A percentile compares a stretch with the other conserved stretches of the same genome.
Conservation (phyloP, 768 basidiomycete genomes). For the Chlorophyllum brunneum region DNA sequence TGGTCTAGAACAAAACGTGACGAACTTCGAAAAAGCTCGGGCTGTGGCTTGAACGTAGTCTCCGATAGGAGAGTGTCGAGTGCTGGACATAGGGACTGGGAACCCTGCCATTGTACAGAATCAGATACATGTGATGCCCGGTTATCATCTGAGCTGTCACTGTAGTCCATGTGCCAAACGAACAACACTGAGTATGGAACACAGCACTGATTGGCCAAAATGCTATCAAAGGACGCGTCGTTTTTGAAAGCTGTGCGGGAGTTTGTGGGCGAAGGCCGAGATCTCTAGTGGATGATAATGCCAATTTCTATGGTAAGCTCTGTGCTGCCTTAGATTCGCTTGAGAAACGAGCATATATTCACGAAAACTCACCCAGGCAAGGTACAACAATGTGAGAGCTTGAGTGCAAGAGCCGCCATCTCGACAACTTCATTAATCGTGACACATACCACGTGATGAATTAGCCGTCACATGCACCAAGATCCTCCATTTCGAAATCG, state of each 20-base stretch:
- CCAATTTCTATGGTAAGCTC: not conserved
- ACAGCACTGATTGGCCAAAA: not conserved
- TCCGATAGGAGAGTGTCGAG: slow-evolving; percentile 19
- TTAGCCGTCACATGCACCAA: no score
- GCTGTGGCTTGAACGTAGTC: slow-evolving; percentile 3
- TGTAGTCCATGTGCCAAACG: not conserved
- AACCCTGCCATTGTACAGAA: slow-evolving; percentile 21
- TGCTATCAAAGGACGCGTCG: not conserved
- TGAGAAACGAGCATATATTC: not conserved
- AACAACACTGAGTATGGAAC: not conserved
- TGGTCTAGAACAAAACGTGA: not conserved
- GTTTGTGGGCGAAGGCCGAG: no score
- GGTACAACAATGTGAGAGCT: not conserved
- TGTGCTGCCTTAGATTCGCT: no score
- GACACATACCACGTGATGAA: not conserved
- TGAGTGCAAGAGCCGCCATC: no score
- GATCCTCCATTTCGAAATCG: no score
- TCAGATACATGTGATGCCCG: slow-evolving; percentile 7
- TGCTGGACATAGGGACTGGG: slow-evolving; percentile 19
- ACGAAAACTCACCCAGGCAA: not conserved
- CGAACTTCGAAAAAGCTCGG: slow-evolving; percentile 4
- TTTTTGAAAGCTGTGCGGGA: not conserved
- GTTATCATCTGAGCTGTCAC: not conserved
- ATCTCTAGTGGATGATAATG: no score
- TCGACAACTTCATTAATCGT: not conserved